A percentile compares a stretch with the other conserved stretches of the same genome.
Conservation (phyloP, 1,139 yeast genomes). For the Geotrichum klebahnii region DNA sequence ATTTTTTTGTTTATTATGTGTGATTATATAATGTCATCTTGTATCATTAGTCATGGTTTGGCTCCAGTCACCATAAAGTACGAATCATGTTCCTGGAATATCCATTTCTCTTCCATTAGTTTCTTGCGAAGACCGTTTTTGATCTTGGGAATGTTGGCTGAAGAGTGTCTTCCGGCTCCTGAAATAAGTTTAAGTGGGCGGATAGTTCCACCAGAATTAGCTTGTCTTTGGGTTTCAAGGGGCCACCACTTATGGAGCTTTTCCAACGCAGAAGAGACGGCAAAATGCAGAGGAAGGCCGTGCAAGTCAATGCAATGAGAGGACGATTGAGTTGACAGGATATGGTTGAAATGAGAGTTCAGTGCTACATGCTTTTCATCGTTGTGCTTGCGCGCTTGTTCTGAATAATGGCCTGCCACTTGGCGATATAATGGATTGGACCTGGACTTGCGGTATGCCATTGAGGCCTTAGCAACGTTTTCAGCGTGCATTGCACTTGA, state of each 20-base stretch:
- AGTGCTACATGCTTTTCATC: conserved; percentile 21
- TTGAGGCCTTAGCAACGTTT: conserved; percentile 2
- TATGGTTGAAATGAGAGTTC: conserved; percentile 22
- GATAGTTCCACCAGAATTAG: background rate
- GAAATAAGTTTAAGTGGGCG: conserved; percentile 32
- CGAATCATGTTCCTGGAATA: conserved; percentile 28
- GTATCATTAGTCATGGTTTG: background rate
- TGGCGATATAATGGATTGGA: conserved; percentile 31
- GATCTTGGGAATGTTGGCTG: conserved; percentile 34
- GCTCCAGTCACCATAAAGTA: conserved; percentile 24
- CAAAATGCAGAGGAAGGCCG: conserved; percentile 31
- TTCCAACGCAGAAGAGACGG: conserved; percentile 27
- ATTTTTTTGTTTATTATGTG: background rate
- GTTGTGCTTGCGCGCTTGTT: conserved; percentile 26
- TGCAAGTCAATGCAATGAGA: conserved; percentile 32
- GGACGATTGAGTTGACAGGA: conserved; percentile 25
- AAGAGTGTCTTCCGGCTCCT: conserved; percentile 36
- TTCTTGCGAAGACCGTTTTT: conserved; percentile 33
- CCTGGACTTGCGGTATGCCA: conserved; percentile 26
- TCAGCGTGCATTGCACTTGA: background rate
- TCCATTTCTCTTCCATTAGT: conserved; percentile 25
- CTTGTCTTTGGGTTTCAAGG: conserved; percentile 10
- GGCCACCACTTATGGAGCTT: conserved; percentile 29
- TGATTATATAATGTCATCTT: background rate
- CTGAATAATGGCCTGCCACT: conserved; percentile 32